Percentiles rank a stretch among this genome's conserved stretches.
These are phyloP conservation scores for Aspergillus funiculosus DNA, from an alignment of 495 filamentous ascomycete genomes.

Conservation along the genomic window DNA sequence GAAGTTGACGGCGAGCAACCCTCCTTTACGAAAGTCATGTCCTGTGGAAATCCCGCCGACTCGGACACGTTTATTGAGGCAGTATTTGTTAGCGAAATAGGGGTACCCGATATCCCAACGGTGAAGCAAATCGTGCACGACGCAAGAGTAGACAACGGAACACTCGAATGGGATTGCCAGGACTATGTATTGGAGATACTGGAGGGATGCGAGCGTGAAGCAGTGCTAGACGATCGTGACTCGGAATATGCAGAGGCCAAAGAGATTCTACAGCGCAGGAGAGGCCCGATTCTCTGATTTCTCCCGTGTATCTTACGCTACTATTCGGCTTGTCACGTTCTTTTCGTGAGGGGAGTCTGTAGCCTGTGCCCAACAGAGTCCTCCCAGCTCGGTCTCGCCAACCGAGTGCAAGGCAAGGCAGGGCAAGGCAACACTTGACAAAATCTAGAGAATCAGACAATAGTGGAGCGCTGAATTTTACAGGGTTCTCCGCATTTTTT, in stretches of 20 bases:
- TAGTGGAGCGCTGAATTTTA: too few species aligned
- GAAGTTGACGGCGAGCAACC: slow-evolving; percentile 22
- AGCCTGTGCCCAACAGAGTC: too few species aligned
- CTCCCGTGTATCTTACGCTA: neutral
- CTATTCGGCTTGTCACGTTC: too few species aligned
- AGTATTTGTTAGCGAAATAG: slow-evolving; percentile 12
- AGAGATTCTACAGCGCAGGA: slow-evolving; percentile 11
- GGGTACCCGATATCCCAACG: slow-evolving; percentile 10
- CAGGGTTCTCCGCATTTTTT: slow-evolving; percentile 2
- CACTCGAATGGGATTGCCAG: slow-evolving; percentile 26
- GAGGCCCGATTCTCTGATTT: slow-evolving; percentile 16
- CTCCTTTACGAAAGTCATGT: slow-evolving; percentile 11
- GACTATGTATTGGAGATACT: slow-evolving; percentile 26
- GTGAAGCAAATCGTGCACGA: slow-evolving; percentile 12
- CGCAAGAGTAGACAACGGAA: slow-evolving; percentile 21
- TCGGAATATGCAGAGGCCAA: slow-evolving; percentile 17
- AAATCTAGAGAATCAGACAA: too few species aligned
- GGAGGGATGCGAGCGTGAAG: slow-evolving; percentile 19
- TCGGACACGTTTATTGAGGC: slow-evolving; percentile 9
- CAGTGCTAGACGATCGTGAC: slow-evolving; percentile 19
- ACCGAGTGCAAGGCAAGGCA: too few species aligned
- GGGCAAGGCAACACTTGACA: too few species aligned
- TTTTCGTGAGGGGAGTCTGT: too few species aligned
- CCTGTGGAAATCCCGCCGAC: slow-evolving; percentile 3
- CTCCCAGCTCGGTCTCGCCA: too few species aligned